These are phyloP conservation scores for Sclerotinia minor DNA, from an alignment of 2,329 filamentous ascomycete genomes.

Conservation along the genomic window DNA sequence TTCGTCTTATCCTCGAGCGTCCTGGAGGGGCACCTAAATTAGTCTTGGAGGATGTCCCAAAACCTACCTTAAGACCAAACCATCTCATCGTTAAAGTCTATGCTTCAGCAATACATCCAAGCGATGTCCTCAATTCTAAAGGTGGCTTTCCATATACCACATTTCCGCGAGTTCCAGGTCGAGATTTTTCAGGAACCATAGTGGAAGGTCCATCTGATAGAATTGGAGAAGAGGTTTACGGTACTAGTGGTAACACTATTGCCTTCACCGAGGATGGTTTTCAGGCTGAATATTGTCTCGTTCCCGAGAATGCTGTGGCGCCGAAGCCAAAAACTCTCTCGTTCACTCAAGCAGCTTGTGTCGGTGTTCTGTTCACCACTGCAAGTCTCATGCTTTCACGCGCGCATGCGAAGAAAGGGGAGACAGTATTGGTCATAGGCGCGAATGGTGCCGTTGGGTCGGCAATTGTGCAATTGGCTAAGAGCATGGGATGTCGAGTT, in stretches of 20 bases:
- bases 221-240: conserved; percentile 33
- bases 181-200: conserved; percentile 35
- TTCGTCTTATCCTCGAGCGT: conserved; percentile 29
- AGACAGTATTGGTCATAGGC: conserved; percentile 34
- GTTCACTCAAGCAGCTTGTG: conserved; percentile 32
- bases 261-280: conserved; percentile 34
- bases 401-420: conserved; percentile 26
- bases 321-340: conserved; percentile 31
- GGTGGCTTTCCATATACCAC: conserved; percentile 34
- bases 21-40: conserved; percentile 25
- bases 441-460: conserved; percentile 36
- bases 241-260: conserved; percentile 33
- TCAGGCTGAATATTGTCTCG: conserved; percentile 34
- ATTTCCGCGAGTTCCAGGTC: conserved; percentile 36
- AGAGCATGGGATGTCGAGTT: conserved; percentile 29
- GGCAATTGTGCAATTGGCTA: conserved; percentile 34
- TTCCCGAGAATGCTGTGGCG: conserved; percentile 31
- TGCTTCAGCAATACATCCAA: conserved; percentile 37
- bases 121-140: conserved; percentile 34
- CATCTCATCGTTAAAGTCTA: conserved; percentile 34
- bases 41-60: conserved; percentile 28
- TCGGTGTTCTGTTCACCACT: conserved; percentile 38
- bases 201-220: conserved; percentile 26
- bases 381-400: conserved; percentile 29
- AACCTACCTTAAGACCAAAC: conserved; percentile 28